Percentiles rank a stretch among this genome's conserved stretches.
These are phyloP conservation scores for Chrysoporthe puriensis DNA, from an alignment of 2,329 filamentous ascomycete species.

Conservation along the genomic window DNA sequence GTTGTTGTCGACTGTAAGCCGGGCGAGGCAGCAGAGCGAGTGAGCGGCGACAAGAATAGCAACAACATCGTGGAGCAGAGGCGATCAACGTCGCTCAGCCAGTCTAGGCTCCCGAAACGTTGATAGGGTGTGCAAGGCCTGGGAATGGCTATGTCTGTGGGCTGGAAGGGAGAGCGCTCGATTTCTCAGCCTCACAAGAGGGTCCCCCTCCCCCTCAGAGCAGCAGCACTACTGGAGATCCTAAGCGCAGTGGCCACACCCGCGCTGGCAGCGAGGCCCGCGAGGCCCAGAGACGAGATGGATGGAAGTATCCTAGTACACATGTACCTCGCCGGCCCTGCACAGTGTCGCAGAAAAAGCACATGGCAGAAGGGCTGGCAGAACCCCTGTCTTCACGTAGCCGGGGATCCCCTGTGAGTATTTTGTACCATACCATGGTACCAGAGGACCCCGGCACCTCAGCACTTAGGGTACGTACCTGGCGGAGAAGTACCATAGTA, in stretches of 20 bases:
- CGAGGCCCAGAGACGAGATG: constrained; percentile 59
- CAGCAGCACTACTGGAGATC: constrained; percentile 16
- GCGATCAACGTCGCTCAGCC: constrained; percentile 18
- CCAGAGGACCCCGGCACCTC: too few relatives aligned
- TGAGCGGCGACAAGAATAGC: constrained; percentile 12
- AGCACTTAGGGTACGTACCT: background rate
- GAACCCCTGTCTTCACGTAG: background rate
- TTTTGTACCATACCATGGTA: background rate
- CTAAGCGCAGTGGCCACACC: constrained; percentile 18
- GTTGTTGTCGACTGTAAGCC: background rate
- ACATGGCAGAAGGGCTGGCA: constrained; percentile 15
- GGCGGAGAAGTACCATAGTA: background rate
- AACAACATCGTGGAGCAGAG: constrained; percentile 13
- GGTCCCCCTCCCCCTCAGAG: constrained; percentile 18
- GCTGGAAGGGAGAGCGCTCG: constrained; percentile 19
- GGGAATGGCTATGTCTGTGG: constrained; percentile 17
- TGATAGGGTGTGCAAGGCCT: constrained; percentile 9
- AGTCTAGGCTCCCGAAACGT: constrained; percentile 25
- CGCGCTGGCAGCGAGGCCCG: constrained; percentile 33
- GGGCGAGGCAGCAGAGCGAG: background rate
- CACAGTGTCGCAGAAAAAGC: constrained; percentile 23
- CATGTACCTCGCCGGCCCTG: constrained; percentile 7
- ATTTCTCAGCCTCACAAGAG: constrained; percentile 25
- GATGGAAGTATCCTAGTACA: background rate
- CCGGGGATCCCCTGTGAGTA: background rate